phyloP scores from a whole-genome alignment of 345 rosid species.

The Excoecaria cochinchinensis region DNA sequence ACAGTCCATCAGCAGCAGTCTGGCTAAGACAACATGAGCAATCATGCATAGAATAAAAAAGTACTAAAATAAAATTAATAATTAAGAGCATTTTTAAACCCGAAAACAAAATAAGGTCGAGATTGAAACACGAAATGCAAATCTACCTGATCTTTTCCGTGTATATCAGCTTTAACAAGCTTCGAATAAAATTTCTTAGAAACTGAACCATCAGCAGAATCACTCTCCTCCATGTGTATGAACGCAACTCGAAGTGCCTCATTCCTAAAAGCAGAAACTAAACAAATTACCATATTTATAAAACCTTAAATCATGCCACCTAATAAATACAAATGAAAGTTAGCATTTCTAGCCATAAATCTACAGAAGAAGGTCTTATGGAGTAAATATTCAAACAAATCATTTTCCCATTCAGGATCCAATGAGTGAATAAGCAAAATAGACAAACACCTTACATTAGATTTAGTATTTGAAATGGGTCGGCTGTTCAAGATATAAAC shows the following conservation, averaged over 20 bases:
- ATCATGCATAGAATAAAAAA: neutral
- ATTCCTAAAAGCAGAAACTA: slow-evolving; percentile 48
- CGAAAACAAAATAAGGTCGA: neutral
- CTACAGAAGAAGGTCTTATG: neutral
- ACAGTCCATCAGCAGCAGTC: neutral
- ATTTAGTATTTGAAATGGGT: too few relatives aligned
- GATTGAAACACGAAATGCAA: slow-evolving; percentile 4
- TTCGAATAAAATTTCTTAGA: slow-evolving; percentile 71
- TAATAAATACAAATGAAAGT: neutral
- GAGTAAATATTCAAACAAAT: neutral
- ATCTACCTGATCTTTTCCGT: slow-evolving; percentile 97
- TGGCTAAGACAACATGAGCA: neutral
- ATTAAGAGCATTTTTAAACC: neutral
- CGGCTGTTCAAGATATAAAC: too few relatives aligned
- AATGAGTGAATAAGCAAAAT: neutral
- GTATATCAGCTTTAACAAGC: slow-evolving; percentile 93
- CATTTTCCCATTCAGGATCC: neutral
- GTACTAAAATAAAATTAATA: neutral
- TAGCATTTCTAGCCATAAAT: neutral
- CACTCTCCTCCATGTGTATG: slow-evolving; percentile 86
- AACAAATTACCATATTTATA: slow-evolving; percentile 1
- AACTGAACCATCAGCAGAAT: slow-evolving; percentile 46
- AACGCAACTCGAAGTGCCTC: slow-evolving; percentile 98
- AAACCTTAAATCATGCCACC: neutral
- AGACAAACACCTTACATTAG: neutral